Evolutionary conservation across 371 early-diverging fungal genomes (phyloP).

Genomic region (Funneliformis caledonium): DNA sequence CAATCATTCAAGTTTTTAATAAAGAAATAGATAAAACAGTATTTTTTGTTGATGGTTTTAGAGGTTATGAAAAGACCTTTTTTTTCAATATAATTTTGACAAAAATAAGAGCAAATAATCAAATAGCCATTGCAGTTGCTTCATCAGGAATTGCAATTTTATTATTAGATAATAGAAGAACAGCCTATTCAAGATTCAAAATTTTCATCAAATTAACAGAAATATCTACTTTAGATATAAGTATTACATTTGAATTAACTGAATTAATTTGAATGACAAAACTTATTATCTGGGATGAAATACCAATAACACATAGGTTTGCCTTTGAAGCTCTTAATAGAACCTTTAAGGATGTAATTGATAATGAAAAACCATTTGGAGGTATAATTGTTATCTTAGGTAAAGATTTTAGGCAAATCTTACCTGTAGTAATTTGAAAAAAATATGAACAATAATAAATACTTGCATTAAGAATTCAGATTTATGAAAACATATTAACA

Average conservation of each 20-base stretch:
- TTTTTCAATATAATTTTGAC: slow-evolving; percentile 38
- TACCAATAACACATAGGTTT: slow-evolving; percentile 43
- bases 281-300: slow-evolving; percentile 50
- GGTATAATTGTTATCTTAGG: slow-evolving; percentile 39
- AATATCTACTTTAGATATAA: slow-evolving; percentile 42
- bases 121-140: slow-evolving; percentile 42
- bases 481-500: background rate
- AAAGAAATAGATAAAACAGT: background rate
- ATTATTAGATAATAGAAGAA: slow-evolving; percentile 40
- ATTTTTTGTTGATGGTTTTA: slow-evolving; percentile 44
- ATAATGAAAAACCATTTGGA: slow-evolving; percentile 33
- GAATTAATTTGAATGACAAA: slow-evolving; percentile 26
- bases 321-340: slow-evolving; percentile 43
- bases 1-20: slow-evolving; percentile 23
- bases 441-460: background rate
- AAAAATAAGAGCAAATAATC: background rate
- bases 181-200: slow-evolving; percentile 46
- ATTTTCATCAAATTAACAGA: slow-evolving; percentile 43
- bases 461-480: background rate
- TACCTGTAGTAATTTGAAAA: slow-evolving; percentile 14
- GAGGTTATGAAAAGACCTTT: slow-evolving; percentile 41
- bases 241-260: slow-evolving; percentile 10
- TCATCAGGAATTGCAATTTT: slow-evolving; percentile 14
- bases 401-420: slow-evolving; percentile 39
- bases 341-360: slow-evolving; percentile 44